Conservation (phyloP, 2,329 filamentous ascomycete species). For the Macrophomina tecta region DNA sequence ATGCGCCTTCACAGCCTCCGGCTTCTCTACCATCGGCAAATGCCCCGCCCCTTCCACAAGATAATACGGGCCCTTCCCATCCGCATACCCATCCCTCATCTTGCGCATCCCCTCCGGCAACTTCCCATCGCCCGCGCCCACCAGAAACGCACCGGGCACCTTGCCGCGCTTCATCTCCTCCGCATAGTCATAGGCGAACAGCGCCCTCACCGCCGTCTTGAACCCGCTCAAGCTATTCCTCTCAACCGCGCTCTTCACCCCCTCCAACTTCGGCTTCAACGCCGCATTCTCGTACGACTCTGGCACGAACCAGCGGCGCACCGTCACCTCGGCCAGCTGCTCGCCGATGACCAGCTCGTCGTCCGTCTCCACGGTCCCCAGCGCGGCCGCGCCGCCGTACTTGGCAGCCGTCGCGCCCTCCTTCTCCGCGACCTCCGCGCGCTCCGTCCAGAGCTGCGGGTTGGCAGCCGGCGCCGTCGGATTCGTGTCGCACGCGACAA, state of each 20-base stretch:
- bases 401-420: constrained; percentile 46
- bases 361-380: constrained; percentile 35
- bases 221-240: constrained; percentile 75
- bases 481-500: constrained; percentile 82
- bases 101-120: constrained; percentile 80
- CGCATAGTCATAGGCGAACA: constrained; percentile 74
- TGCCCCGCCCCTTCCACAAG: constrained; percentile 76
- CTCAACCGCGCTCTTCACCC: constrained; percentile 72
- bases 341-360: constrained; percentile 64
- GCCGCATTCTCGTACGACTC: constrained; percentile 62
- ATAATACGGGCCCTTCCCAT: constrained; percentile 59
- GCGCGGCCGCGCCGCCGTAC: constrained; percentile 35
- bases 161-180: constrained; percentile 59
- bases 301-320: constrained; percentile 74
- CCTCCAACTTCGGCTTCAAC: constrained; percentile 57
- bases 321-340: constrained; percentile 72
- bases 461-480: constrained; percentile 74
- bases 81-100: constrained; percentile 58
- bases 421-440: constrained; percentile 71
- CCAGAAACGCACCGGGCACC: constrained; percentile 71
- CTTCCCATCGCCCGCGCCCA: constrained; percentile 75
- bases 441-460: constrained; percentile 78
- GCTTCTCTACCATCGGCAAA: constrained; percentile 82
- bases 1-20: constrained; percentile 69
- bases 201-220: constrained; percentile 68